Base-by-base conservation (phyloP, 2,329 filamentous ascomycete genomes). In the Arthrobotrys megalospora region DNA sequence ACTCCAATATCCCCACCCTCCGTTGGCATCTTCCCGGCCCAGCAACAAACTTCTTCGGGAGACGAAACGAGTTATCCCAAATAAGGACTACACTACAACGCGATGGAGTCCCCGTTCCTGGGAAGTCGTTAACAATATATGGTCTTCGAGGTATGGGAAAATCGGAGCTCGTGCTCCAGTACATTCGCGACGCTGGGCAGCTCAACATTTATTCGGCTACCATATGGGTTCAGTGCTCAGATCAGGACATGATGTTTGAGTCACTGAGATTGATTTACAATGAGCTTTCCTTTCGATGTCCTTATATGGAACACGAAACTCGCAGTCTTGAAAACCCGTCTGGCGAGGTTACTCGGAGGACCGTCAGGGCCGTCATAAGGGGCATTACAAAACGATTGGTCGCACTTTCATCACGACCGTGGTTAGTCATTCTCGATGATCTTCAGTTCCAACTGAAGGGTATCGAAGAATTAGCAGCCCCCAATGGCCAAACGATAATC, bases 401-500 rank as follows among this genome's bases (percentile, higher is more conserved):
- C 6, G 12, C 50, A 1, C n/a, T 36, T 2, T 55, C 28, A 10
- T 2, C 24, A 10, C 50, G 12, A 11, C 50, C 50, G 12, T 55
- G 50, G 50, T 24, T 55, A 19, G 50, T 55, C 12, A 28, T 55
- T 36, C 50, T 55, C 24, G 50, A 55, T 8, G 50, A 55, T 6
- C 6, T 55, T 16, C 28, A 36, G 14, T 36, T 55, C 28, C 28
- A 55, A 34, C 12, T 55, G 1, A 14, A 36, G 12, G 50, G 28
- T 34, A 34, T 55, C 14, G 28, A 55, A 55, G 24, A 36, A 8
- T 6, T 55, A 36, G 28, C 50, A 16, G 14, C 12, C 16, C 28
- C 50, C 6, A 55, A 55, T 14, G 50, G 50, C 14, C 50, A 55
- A 28, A 55, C 14, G 3, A 55, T 55, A 11, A 36, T 55, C 28